Percentiles rank a stretch among this genome's conserved stretches.
These are phyloP conservation scores for Curvularia eragrostidis DNA, from an alignment of 2,329 filamentous ascomycete genomes.

Conservation along the genomic window DNA sequence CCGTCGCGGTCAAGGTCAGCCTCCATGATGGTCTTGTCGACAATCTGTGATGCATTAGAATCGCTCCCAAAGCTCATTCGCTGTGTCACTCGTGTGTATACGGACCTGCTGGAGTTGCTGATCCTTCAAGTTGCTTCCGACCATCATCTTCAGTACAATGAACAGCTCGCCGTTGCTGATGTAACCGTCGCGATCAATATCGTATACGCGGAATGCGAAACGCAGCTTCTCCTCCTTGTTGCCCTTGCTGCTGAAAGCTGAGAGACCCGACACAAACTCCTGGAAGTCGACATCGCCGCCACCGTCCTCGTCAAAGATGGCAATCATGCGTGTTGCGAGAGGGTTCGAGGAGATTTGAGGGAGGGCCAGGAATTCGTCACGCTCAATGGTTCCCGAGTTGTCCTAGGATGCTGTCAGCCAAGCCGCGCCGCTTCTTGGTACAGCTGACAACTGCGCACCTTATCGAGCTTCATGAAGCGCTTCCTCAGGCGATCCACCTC, in stretches of 20 bases:
- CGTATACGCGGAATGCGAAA: constrained; percentile 99
- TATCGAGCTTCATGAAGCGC: constrained; percentile 99
- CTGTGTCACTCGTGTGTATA: not conserved
- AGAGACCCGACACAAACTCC: constrained; percentile 94
- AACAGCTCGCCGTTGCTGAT: constrained; percentile 99
- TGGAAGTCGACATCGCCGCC: constrained; percentile 98
- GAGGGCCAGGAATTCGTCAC: constrained; percentile 95
- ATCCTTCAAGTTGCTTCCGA: constrained; percentile 98
- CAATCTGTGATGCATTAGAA: constrained; percentile 66
- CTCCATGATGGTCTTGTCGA: constrained; percentile 99
- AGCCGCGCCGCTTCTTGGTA: not conserved
- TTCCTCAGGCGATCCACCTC: constrained; percentile 96
- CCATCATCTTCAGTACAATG: constrained; percentile 99
- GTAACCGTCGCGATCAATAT: constrained; percentile 97
- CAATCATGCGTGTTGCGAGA: constrained; percentile 97
- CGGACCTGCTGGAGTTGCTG: constrained; percentile 87
- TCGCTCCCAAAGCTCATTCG: too few species aligned
- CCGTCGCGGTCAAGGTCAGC: constrained; percentile 94
- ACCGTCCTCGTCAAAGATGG: constrained; percentile 98
- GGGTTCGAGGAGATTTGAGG: constrained; percentile 98
- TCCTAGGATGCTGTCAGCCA: constrained; percentile 64
- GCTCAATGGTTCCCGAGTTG: constrained; percentile 97
- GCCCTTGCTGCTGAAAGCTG: constrained; percentile 95
- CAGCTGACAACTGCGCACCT: constrained; percentile 63
- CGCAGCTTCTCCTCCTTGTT: constrained; percentile 99